Percentiles rank a stretch among this genome's conserved stretches.
Evolutionary conservation across 2,329 filamentous ascomycete species (phyloP).

Genomic region (Chaetomiaceae sp.): DNA sequence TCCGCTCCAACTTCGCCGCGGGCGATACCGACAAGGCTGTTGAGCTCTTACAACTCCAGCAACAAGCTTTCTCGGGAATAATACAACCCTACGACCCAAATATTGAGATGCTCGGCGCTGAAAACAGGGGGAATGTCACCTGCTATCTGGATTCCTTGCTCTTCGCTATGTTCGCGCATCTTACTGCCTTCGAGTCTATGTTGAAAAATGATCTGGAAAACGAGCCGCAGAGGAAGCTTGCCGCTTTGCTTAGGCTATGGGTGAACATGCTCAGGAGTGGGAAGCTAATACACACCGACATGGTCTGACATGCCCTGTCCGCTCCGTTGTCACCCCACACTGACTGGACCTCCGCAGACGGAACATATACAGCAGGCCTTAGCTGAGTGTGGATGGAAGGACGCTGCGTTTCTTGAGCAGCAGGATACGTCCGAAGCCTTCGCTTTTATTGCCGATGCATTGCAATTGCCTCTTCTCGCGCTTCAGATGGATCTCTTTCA

Average conservation of each 20-base stretch:
- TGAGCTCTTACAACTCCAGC: slow-evolving; percentile 70
- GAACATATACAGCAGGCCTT: slow-evolving; percentile 77
- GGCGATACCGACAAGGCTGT: slow-evolving; percentile 71
- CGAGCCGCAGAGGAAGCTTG: slow-evolving; percentile 65
- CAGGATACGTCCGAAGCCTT: slow-evolving; percentile 97
- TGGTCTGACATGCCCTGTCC: slow-evolving; percentile 51
- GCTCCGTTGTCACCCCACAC: background rate
- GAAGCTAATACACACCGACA: slow-evolving; percentile 76
- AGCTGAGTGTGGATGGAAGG: slow-evolving; percentile 82
- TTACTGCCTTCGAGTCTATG: slow-evolving; percentile 91
- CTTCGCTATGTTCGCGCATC: slow-evolving; percentile 90
- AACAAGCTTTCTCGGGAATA: slow-evolving; percentile 75
- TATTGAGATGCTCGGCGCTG: slow-evolving; percentile 73
- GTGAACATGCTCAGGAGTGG: slow-evolving; percentile 87
- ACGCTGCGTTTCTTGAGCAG: slow-evolving; percentile 71
- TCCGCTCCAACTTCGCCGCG: slow-evolving; percentile 59
- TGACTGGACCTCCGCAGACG: slow-evolving; percentile 49
- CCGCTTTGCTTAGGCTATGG: slow-evolving; percentile 79
- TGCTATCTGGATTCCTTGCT: slow-evolving; percentile 90
- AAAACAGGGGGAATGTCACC: slow-evolving; percentile 82
- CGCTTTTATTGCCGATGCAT: slow-evolving; percentile 84
- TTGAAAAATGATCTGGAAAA: slow-evolving; percentile 75
- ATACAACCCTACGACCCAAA: slow-evolving; percentile 70
- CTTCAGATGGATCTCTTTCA: slow-evolving; percentile 91
- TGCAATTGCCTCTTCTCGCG: slow-evolving; percentile 82